phyloP scores from a whole-genome alignment of 139 green algal genomes.

The Volvox reticuliferus region DNA sequence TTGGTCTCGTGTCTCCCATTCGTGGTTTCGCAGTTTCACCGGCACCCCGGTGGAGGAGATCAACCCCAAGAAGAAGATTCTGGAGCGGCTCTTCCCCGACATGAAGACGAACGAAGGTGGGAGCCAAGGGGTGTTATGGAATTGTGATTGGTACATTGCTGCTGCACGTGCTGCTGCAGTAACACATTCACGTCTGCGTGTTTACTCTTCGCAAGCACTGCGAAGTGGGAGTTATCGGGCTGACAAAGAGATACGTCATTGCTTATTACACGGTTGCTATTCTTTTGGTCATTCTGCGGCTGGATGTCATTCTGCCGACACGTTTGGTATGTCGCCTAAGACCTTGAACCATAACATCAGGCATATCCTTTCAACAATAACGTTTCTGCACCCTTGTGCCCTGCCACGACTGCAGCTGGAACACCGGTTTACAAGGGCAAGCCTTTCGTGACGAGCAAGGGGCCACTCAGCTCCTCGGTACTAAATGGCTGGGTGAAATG shows the following conservation, averaged over 20 bases:
- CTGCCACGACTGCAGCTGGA: not conserved
- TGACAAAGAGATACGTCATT: too few relatives aligned
- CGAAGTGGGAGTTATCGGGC: too few relatives aligned
- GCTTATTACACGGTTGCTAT: too few relatives aligned
- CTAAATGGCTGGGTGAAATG: conserved; percentile 57
- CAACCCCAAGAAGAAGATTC: conserved; percentile 94
- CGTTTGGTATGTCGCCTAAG: too few relatives aligned
- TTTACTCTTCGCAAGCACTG: too few relatives aligned
- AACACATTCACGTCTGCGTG: too few relatives aligned
- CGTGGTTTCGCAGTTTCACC: conserved; percentile 56
- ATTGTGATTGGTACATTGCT: too few relatives aligned
- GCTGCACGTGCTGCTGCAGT: too few relatives aligned
- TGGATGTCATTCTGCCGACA: too few relatives aligned
- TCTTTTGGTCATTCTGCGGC: too few relatives aligned
- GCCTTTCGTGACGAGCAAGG: conserved; percentile 83
- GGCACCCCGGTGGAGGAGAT: conserved; percentile 74
- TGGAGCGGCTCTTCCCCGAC: conserved; percentile 84
- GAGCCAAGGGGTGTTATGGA: not conserved
- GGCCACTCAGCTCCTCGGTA: conserved; percentile 73
- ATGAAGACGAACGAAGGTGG: conserved; percentile 78
- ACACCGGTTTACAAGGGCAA: conserved; percentile 77
- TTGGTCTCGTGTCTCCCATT: not conserved
- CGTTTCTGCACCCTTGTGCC: not conserved
- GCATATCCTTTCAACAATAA: not conserved
- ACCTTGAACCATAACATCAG: too few relatives aligned